Base-by-base conservation (phyloP, 2,329 filamentous ascomycete genomes). In the Amauroascus verrucosus region DNA sequence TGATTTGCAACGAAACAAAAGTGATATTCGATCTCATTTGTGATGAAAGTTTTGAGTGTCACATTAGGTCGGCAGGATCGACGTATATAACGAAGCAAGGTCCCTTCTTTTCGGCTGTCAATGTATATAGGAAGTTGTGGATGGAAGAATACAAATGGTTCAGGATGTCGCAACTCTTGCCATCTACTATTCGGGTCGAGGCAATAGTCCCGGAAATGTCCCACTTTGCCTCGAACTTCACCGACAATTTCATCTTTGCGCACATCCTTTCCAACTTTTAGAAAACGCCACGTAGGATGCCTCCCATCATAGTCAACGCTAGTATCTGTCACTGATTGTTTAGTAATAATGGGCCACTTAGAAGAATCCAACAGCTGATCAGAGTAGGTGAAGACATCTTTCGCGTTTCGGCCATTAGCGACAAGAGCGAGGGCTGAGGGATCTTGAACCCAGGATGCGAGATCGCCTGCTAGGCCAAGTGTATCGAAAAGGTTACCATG, bases 21-120 rank as follows among this genome's bases (percentile, higher is more conserved):
- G 65, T 93, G 88, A 64, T 91, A 95, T 59, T 91, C 84, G 1
- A 82, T 83, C 2, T 79, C 78, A 45, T 82, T 83, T 1, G 87
- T 87, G 46, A 96, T 80, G 59, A 89, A 86, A 0, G 90, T 94
- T 65, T 93, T 90, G 62, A 97, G 75, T 30, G 80, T 78, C n/a
- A 93, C 82, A 64, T 97, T 98, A 1, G 93, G 88, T 57, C 81
- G 82, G 72, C 93, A 98, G 63, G 93, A 97, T 59, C 91, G 82
- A 54, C 93, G 82, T n/a, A 94, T 83, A 65, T 93, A 96, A 43
- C 93, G 86, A 54, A 93, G 83, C 33, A 82, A 74, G 3, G 88
- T 95, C 20, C 91, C 93, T 72, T 95, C 88, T 65, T 81, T 81
- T 56, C 93, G 80, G 8, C 90, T 93, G 68, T 96, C 93, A 63